Conservation (phyloP, 2,329 filamentous ascomycete species). For the Aureobasidium sp. region DNA sequence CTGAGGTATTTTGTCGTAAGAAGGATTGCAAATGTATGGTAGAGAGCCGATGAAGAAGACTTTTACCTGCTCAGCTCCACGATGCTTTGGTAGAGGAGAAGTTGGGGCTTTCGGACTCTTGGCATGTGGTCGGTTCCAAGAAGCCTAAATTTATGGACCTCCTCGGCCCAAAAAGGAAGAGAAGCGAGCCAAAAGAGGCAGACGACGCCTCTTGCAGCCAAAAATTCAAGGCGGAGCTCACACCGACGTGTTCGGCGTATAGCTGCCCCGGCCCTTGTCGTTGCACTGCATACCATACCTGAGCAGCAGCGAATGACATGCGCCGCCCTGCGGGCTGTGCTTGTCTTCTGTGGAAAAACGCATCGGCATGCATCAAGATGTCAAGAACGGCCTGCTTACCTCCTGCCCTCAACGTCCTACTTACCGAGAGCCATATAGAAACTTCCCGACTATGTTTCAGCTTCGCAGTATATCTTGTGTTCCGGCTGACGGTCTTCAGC, state of each 20-base stretch:
- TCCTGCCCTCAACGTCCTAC: background rate
- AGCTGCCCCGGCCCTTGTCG: background rate
- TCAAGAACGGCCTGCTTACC: background rate
- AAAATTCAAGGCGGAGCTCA: background rate
- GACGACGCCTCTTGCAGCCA: background rate
- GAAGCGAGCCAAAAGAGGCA: background rate
- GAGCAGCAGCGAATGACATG: background rate
- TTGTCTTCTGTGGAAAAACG: constrained; percentile 1
- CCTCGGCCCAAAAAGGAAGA: background rate
- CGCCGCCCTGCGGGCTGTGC: constrained; percentile 5
- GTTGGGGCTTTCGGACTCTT: constrained; percentile 2
- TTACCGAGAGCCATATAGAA: background rate
- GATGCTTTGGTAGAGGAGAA: background rate
- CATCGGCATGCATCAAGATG: background rate
- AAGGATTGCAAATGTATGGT: background rate
- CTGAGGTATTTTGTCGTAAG: background rate
- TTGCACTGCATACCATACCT: background rate
- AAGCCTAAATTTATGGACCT: background rate
- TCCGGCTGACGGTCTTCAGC: background rate
- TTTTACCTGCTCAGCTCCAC: background rate
- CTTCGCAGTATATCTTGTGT: background rate
- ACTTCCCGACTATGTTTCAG: background rate
- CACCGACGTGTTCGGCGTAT: background rate
- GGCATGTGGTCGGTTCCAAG: background rate
- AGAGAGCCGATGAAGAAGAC: background rate